Evolutionary conservation across 2,329 filamentous ascomycete genomes (phyloP).

Genomic region (Diaporthe sp.): DNA sequence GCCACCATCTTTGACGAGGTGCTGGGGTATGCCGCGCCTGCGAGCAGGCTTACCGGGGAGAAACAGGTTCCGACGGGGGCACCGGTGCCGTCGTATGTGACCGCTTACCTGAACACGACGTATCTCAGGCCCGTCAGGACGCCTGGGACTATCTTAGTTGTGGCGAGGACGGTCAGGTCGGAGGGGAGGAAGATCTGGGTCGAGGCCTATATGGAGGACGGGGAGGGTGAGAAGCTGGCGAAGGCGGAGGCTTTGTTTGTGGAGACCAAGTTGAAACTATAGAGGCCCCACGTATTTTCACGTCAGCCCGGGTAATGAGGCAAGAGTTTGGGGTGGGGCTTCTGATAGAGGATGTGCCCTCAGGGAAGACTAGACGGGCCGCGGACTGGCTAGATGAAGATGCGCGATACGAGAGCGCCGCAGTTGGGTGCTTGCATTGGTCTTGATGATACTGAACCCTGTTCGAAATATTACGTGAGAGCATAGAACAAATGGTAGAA

Average conservation of each 20-base stretch:
- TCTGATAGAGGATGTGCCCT: neutral
- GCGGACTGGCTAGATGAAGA: too few species aligned
- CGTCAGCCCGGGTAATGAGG: accelerated
- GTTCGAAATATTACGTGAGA: accelerated
- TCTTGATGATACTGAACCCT: neutral
- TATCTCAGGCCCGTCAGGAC: conserved; percentile 65
- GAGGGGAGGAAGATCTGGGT: conserved; percentile 66
- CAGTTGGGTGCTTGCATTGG: too few species aligned
- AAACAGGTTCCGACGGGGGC: conserved; percentile 29
- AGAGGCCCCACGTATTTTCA: neutral
- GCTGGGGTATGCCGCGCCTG: conserved; percentile 59
- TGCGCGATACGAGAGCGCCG: neutral
- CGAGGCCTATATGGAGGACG: conserved; percentile 59
- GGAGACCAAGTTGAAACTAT: conserved; percentile 40
- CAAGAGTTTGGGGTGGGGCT: too few species aligned
- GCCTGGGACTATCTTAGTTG: conserved; percentile 58
- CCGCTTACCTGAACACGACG: conserved; percentile 64
- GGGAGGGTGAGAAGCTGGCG: conserved; percentile 58
- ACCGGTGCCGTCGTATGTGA: conserved; percentile 49
- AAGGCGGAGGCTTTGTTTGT: conserved; percentile 64
- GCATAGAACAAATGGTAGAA: neutral
- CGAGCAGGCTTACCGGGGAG: conserved; percentile 46
- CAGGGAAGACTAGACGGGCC: neutral
- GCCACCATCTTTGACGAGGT: conserved; percentile 68
- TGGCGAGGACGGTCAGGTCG: conserved; percentile 52